Base-by-base conservation (phyloP, 257 asterid species). In the Nyctanthes arbortristis region DNA sequence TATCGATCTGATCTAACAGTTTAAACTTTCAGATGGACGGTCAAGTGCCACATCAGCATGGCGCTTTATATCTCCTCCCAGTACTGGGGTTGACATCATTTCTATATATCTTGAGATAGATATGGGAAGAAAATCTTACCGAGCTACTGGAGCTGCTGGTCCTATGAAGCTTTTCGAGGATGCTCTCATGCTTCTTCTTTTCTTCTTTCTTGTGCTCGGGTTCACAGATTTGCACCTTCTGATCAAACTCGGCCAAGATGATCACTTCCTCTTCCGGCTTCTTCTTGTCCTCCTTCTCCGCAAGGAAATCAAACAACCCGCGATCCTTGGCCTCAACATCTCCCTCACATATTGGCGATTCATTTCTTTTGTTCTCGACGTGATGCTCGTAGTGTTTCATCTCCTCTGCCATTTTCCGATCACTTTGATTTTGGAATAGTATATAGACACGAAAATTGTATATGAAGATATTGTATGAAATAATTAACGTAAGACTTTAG, bases 81-180 rank as follows among this genome's bases (percentile, higher is more conserved):
- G n/a, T n/a, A n/a, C n/a, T n/a, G n/a, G n/a, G n/a, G n/a, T n/a
- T n/a, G n/a, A n/a, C n/a, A n/a, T n/a, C n/a, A n/a, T n/a, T n/a
- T n/a, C n/a, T n/a, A n/a, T n/a, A n/a, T n/a, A n/a, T n/a, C n/a
- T n/a, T n/a, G 3, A 2, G 7, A 32, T 1, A 32, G 35, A 32
- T 32, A 32, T 32, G 12, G 12, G 20, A 40, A 49, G 4, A 25
- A 29, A n/a, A 33, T 84, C 96, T 84, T 90, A 93, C 98, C 7
- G 89, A 85, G 68, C 98, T 92, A 81, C 95, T 87, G 28, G 92
- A 80, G 77, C 89, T 82, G 74, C 71, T 61, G 28, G 82, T 80
- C 24, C 90, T 73, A 47, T 78, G 79, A 1, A 87, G 86, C 73
- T 90, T 93, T 52, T 86, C 66, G 36, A 59, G 57, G 33, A 90